Evolutionary conservation across 345 rosid species (phyloP), one percentile per base, ranked within the genome.

Genomic region (Dipteronia sinensis): DNA sequence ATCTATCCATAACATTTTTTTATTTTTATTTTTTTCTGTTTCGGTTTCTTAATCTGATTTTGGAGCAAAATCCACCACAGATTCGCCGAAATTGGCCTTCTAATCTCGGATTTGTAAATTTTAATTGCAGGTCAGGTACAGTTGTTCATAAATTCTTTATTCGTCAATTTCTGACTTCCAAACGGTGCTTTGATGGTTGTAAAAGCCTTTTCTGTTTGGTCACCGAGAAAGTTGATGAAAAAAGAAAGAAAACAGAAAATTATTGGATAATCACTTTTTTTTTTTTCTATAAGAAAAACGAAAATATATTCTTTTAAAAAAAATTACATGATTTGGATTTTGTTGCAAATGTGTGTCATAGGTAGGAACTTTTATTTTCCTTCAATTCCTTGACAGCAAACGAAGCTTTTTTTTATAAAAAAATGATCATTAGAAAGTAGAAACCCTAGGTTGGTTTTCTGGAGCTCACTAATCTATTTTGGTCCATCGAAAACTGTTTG

Each of bases 121-220:
- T 29, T 31, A 9, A 71, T 75, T 69, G 23, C 20, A 53, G 55
- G 75, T 70, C 62, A 72, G 83, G 83, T 76, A 42, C 25, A 7
- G 20, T 6, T 19, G 7, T 22, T 53, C 27, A 4, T 12, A 63
- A 34, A 58, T 71, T 8, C 4, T 2, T 58, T 51, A 10, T 29
- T 76, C 38, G 25, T 8, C 16, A 12, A 38, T 69, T 47, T 69
- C n/a, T 38, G 7, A 11, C 38, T 42, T 56, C 40, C 31, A 7
- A 3, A 63, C 58, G 27, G 4, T 31, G 40, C 13, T 74, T 65
- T 72, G 22, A 19, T 58, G n/a, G 17, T 23, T 38, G 67, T 49
- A 22, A 17, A 70, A 59, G 20, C 20, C 0, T 56, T 56, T 53
- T 29, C 42, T 40, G 59, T 63, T 25, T 64, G 61, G 23, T 65